phyloP scores from a whole-genome alignment of 2,329 filamentous ascomycete species.

The Fusarium albosuccineum region DNA sequence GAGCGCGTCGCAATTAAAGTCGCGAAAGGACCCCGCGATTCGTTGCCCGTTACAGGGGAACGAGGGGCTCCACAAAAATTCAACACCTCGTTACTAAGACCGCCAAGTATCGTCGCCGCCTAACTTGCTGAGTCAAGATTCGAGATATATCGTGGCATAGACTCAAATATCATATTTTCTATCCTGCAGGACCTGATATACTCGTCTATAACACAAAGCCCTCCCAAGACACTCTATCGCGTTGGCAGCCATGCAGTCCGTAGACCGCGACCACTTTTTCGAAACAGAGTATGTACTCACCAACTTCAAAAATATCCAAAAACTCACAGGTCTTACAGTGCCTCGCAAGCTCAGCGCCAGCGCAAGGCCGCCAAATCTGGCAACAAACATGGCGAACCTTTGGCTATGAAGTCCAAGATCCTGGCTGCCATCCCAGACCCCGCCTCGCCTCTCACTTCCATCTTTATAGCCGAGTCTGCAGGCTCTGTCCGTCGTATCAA shows the following conservation, averaged over 20 bases:
- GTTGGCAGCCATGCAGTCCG: slow-evolving; percentile 70
- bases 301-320: not conserved
- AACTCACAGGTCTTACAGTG: slow-evolving; percentile 53
- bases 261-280: slow-evolving; percentile 87
- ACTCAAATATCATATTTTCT: not conserved
- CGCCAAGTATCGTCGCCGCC: slow-evolving; percentile 18
- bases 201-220: not conserved
- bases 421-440: slow-evolving; percentile 80
- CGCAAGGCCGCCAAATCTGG: slow-evolving; percentile 77
- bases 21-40: slow-evolving; percentile 48
- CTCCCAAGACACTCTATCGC: too few relatives aligned
- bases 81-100: slow-evolving; percentile 20
- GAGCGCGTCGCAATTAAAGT: slow-evolving; percentile 57
- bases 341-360: slow-evolving; percentile 60
- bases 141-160: slow-evolving; percentile 3
- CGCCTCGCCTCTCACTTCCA: slow-evolving; percentile 64
- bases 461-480: slow-evolving; percentile 90
- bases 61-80: slow-evolving; percentile 33
- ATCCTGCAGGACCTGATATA: not conserved
- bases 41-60: slow-evolving; percentile 21
- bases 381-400: slow-evolving; percentile 86
- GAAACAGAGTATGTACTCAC: slow-evolving; percentile 80
- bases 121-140: slow-evolving; percentile 16
- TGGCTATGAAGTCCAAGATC: slow-evolving; percentile 87
- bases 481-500: slow-evolving; percentile 81